Conservation (phyloP, 2,329 filamentous ascomycete species). For the Talaromyces verruculosus region DNA sequence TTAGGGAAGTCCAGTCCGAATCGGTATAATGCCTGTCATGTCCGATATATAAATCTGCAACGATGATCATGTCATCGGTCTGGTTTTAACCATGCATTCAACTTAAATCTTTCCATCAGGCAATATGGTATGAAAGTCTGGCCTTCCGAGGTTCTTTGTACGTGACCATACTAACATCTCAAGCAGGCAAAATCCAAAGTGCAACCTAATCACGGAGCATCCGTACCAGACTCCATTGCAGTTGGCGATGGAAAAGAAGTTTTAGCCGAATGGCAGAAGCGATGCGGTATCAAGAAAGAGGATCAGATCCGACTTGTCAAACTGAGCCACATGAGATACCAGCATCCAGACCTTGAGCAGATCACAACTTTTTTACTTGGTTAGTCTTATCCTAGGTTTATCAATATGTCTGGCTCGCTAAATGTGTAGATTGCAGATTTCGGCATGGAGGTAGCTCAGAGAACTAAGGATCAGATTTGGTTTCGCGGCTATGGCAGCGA, state of each 20-base stretch:
- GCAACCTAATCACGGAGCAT: slow-evolving; percentile 1
- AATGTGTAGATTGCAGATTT: slow-evolving; percentile 24
- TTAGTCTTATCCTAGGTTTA: background rate
- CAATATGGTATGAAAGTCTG: slow-evolving; percentile 9
- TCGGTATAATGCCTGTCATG: background rate
- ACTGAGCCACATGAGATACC: slow-evolving; percentile 55
- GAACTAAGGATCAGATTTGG: slow-evolving; percentile 27
- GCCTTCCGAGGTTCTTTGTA: background rate
- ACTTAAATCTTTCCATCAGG: background rate
- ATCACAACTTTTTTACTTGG: slow-evolving; percentile 37
- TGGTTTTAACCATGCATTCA: background rate
- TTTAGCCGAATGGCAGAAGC: slow-evolving; percentile 24
- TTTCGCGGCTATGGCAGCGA: slow-evolving; percentile 27
- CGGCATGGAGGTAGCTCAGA: slow-evolving; percentile 40
- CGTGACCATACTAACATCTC: background rate
- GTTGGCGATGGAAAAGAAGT: slow-evolving; percentile 23
- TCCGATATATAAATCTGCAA: background rate
- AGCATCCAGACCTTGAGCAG: slow-evolving; percentile 51
- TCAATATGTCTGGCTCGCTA: background rate
- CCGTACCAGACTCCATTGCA: slow-evolving; percentile 22
- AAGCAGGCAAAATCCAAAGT: background rate
- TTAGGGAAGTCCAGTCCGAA: background rate
- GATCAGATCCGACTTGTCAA: slow-evolving; percentile 51
- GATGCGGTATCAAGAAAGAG: slow-evolving; percentile 40
- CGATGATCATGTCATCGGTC: background rate